Conservation (phyloP, 1,284 basidiomycete species). For the Bjerkandera adusta region DNA sequence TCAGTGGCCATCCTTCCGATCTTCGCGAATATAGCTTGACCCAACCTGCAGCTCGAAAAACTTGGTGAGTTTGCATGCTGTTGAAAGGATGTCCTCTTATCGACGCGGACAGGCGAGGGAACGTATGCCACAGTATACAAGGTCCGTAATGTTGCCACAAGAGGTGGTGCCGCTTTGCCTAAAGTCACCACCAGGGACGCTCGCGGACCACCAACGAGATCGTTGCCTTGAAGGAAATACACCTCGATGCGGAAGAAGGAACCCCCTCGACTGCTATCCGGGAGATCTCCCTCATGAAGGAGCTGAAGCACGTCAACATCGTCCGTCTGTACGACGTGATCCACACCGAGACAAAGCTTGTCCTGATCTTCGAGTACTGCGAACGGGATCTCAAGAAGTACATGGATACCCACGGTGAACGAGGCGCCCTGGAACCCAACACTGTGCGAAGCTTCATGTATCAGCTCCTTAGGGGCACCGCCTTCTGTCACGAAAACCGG, state of each 20-base stretch:
- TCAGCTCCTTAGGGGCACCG: constrained; percentile 95
- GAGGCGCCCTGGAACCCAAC: constrained; percentile 89
- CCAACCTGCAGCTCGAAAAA: constrained; percentile 72
- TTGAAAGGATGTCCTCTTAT: constrained; percentile 6
- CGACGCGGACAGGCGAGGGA: constrained; percentile 61
- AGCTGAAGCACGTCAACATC: constrained; percentile 93
- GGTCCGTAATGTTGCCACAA: constrained; percentile 39
- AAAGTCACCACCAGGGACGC: constrained; percentile 59
- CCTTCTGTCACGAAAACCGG: constrained; percentile 98
- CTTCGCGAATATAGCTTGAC: constrained; percentile 6
- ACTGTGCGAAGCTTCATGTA: constrained; percentile 98
- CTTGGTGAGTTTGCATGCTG: constrained; percentile 44
- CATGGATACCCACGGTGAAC: constrained; percentile 98
- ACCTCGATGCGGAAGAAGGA: constrained; percentile 93
- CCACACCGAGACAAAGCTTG: constrained; percentile 96
- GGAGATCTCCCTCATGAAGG: constrained; percentile 96
- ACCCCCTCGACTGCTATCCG: constrained; percentile 94
- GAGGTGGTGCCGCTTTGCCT: not conserved
- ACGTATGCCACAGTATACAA: constrained; percentile 93
- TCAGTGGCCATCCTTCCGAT: constrained; percentile 25
- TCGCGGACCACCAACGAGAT: constrained; percentile 87
- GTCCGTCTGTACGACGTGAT: constrained; percentile 98
- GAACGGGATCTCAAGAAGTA: constrained; percentile 99
- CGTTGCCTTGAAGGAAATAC: constrained; percentile 91
- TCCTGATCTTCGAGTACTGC: constrained; percentile 98